Conservation (phyloP, 179 eudicot genomes). For the Silene coronaria region DNA sequence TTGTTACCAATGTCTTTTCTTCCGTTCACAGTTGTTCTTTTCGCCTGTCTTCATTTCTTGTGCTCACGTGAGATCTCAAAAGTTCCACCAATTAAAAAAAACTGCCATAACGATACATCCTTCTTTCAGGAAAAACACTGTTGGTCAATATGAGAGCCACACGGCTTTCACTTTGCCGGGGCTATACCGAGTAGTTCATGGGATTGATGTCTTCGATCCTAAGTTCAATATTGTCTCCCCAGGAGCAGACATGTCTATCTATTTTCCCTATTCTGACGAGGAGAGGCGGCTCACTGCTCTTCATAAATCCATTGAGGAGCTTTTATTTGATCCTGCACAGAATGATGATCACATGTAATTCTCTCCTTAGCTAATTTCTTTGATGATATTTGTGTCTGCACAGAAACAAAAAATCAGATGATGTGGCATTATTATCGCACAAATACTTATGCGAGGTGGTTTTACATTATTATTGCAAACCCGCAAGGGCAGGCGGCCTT, state of each 20-base stretch:
- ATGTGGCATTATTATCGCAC: background rate
- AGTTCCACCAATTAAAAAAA: too few relatives aligned
- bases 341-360: slow-evolving; percentile 70
- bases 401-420: slow-evolving; percentile 22
- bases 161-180: slow-evolving; percentile 73
- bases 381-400: background rate
- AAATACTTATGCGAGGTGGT: background rate
- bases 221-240: slow-evolving; percentile 89
- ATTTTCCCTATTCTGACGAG: slow-evolving; percentile 65
- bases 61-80: too few relatives aligned
- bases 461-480: background rate
- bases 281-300: slow-evolving; percentile 67
- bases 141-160: slow-evolving; percentile 80
- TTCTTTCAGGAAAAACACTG: slow-evolving; percentile 56
- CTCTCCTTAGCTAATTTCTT: background rate
- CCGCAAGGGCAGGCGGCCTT: too few relatives aligned
- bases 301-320: slow-evolving; percentile 49
- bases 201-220: slow-evolving; percentile 59
- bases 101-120: background rate
- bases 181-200: slow-evolving; percentile 60
- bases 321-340: slow-evolving; percentile 65
- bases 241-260: slow-evolving; percentile 70
- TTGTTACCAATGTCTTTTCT: background rate
- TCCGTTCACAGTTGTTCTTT: background rate
- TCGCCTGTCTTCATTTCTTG: too few relatives aligned